phyloP scores from a whole-genome alignment of 2,329 filamentous ascomycete species.

The Monilinia aucupariae region DNA sequence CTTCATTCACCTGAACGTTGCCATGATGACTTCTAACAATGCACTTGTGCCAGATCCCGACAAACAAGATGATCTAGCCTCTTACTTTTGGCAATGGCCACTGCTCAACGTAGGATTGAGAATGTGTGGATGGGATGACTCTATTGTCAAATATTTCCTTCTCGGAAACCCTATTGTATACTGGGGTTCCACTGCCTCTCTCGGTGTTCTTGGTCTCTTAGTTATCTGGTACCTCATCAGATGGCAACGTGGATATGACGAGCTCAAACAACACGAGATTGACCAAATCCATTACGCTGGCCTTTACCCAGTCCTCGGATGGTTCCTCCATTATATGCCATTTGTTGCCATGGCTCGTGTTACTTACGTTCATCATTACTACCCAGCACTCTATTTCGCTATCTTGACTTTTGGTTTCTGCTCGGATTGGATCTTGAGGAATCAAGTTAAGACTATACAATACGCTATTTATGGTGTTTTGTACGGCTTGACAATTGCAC shows the following conservation, averaged over 20 bases:
- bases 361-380: conserved; percentile 99
- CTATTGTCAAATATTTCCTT: conserved; percentile 95
- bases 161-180: conserved; percentile 95
- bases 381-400: conserved; percentile 95
- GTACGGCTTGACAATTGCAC: conserved; percentile 67
- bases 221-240: conserved; percentile 81
- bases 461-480: conserved; percentile 66
- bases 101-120: conserved; percentile 90
- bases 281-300: conserved; percentile 94
- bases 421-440: conserved; percentile 73
- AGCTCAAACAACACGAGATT: conserved; percentile 73
- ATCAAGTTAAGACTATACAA: conserved; percentile 58
- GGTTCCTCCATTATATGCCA: conserved; percentile 93
- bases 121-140: conserved; percentile 98
- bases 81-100: conserved; percentile 98
- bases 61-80: conserved; percentile 97
- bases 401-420: conserved; percentile 86
- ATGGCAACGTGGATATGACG: conserved; percentile 91
- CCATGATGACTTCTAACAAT: conserved; percentile 99
- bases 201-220: conserved; percentile 67
- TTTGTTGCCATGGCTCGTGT: conserved; percentile 98
- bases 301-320: conserved; percentile 85
- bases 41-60: conserved; percentile 95
- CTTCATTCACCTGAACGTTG: conserved; percentile 95
- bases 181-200: conserved; percentile 81